Conservation (phyloP, 2,329 filamentous ascomycete genomes). For the Botrytis squamosa region DNA sequence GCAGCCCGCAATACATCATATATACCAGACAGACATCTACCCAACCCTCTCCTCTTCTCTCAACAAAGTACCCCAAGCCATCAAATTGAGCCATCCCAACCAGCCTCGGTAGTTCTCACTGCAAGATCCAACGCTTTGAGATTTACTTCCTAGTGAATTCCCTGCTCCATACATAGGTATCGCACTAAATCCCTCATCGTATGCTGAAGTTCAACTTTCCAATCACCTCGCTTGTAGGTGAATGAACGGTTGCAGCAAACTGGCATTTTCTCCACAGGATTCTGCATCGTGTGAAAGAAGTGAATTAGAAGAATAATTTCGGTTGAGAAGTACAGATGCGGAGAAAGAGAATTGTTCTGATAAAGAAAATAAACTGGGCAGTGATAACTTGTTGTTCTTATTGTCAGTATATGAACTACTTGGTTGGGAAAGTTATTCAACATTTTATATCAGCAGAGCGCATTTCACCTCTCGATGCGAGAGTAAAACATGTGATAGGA, state of each 20-base stretch:
- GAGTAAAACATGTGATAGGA: fast-evolving
- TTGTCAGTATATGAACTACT: not conserved
- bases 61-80: not conserved
- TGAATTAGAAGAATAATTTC: not conserved
- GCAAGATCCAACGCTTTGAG: not conserved
- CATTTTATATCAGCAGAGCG: not conserved
- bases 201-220: not conserved
- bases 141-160: not conserved
- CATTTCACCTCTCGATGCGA: not conserved
- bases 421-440: not conserved
- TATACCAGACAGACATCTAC: not conserved
- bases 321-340: not conserved
- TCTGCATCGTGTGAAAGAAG: not conserved
- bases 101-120: not conserved
- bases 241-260: not conserved
- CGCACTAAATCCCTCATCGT: not conserved
- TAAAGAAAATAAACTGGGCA: not conserved
- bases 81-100: fast-evolving
- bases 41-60: not conserved
- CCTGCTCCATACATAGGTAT: not conserved
- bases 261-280: fast-evolving
- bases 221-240: not conserved
- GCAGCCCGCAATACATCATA: not conserved
- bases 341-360: not conserved
- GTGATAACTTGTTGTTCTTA: not conserved